phyloP scores from a whole-genome alignment of 192 early-diverging fungal species.

The Jimgerdemannia flammicorona region DNA sequence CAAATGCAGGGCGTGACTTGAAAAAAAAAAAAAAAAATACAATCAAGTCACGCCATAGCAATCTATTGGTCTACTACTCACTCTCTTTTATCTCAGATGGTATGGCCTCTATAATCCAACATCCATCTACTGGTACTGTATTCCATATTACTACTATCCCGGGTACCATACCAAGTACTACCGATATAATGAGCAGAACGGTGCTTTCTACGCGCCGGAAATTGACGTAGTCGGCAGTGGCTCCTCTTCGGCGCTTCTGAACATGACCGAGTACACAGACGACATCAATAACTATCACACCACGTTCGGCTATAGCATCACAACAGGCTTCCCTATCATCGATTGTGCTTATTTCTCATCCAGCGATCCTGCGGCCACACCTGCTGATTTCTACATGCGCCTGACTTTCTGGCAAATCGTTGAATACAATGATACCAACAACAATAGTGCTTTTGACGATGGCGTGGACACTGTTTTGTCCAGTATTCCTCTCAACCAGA shows the following conservation, averaged over 20 bases:
- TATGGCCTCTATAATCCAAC: slow-evolving; percentile 24
- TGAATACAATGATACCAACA: slow-evolving; percentile 30
- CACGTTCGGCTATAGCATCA: slow-evolving; percentile 13
- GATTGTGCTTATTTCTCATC: slow-evolving; percentile 22
- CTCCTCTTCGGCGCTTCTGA: slow-evolving; percentile 15
- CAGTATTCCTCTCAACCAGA: slow-evolving; percentile 73
- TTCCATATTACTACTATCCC: slow-evolving; percentile 17
- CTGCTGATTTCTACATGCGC: slow-evolving; percentile 31
- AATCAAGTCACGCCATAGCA: no score
- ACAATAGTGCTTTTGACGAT: slow-evolving; percentile 18
- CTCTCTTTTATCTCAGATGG: not conserved
- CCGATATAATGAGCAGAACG: slow-evolving; percentile 19
- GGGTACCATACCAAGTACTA: slow-evolving; percentile 24
- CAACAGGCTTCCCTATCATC: slow-evolving; percentile 13
- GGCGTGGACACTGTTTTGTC: slow-evolving; percentile 40
- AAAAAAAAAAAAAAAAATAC: not conserved
- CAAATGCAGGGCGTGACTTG: not conserved
- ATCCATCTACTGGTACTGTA: slow-evolving; percentile 17
- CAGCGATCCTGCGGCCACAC: slow-evolving; percentile 12
- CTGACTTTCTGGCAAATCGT: slow-evolving; percentile 19
- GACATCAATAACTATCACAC: slow-evolving; percentile 15
- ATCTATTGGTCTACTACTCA: not conserved
- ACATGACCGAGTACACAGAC: slow-evolving; percentile 22
- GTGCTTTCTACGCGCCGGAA: slow-evolving; percentile 31
- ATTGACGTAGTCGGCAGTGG: slow-evolving; percentile 6